Percentiles rank a stretch among this genome's conserved stretches.
phyloP scores from a whole-genome alignment of 2,329 filamentous ascomycete genomes.

The Stagonosporopsis vannaccii region DNA sequence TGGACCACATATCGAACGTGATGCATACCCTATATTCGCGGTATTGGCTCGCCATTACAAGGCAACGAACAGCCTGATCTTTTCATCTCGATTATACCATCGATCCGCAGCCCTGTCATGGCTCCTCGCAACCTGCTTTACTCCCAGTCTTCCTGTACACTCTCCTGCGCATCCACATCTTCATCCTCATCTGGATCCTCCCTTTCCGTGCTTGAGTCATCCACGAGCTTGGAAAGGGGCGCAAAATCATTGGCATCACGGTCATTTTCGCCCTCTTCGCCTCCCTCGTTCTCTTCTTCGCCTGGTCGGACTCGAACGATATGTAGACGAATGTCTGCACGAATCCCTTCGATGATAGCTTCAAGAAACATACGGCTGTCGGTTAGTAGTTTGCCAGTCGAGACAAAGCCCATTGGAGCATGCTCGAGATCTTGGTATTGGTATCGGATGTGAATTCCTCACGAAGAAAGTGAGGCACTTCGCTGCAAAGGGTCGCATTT shows the following conservation, averaged over 20 bases:
- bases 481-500: constrained; percentile 25
- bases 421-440: constrained; percentile 65
- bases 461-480: constrained; percentile 52
- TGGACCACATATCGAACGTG: not conserved
- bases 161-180: constrained; percentile 15
- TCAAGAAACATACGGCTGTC: constrained; percentile 62
- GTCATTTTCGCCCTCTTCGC: constrained; percentile 16
- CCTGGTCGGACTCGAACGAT: constrained; percentile 20
- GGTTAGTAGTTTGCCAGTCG: constrained; percentile 59
- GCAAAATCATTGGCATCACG: constrained; percentile 26
- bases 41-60: not conserved
- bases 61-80: not conserved
- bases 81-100: not conserved
- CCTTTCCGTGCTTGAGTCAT: constrained; percentile 25
- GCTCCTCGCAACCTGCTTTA: not conserved
- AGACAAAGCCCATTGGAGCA: constrained; percentile 66
- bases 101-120: not conserved
- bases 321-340: constrained; percentile 19
- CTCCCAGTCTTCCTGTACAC: not conserved
- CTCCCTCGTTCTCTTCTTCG: constrained; percentile 10
- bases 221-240: constrained; percentile 19
- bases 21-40: not conserved
- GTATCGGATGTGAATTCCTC: constrained; percentile 63
- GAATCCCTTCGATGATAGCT: not conserved
- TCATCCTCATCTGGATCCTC: constrained; percentile 18